Evolutionary conservation across 768 basidiomycete genomes (phyloP).

Genomic region (Tylopilus intermedius): DNA sequence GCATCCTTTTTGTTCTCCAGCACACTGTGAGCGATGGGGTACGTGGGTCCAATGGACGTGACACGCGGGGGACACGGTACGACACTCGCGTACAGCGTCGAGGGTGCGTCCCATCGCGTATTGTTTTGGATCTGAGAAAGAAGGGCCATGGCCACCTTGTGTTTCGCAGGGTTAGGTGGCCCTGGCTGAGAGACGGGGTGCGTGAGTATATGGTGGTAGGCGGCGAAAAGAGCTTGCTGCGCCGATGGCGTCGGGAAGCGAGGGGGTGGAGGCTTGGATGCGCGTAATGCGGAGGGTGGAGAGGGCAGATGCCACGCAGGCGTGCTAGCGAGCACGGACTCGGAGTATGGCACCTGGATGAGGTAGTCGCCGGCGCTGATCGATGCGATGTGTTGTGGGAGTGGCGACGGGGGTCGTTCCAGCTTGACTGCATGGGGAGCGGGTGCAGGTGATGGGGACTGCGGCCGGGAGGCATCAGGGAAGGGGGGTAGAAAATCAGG

Average conservation of each 20-base stretch:
- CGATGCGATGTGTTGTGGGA: constrained; percentile 38
- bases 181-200: constrained; percentile 54
- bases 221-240: constrained; percentile 60
- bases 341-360: constrained; percentile 66
- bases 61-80: constrained; percentile 60
- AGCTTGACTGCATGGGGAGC: constrained; percentile 28
- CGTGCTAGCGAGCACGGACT: constrained; percentile 61
- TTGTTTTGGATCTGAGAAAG: constrained; percentile 51
- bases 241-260: constrained; percentile 49
- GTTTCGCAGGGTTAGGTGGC: constrained; percentile 55
- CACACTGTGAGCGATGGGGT: constrained; percentile 43
- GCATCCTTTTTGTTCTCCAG: constrained; percentile 40
- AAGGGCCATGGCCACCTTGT: constrained; percentile 72
- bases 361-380: constrained; percentile 60
- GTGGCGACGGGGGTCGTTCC: constrained; percentile 37
- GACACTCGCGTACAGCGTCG: constrained; percentile 58
- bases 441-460: constrained; percentile 36
- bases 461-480: constrained; percentile 26
- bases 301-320: constrained; percentile 70
- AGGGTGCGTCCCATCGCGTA: constrained; percentile 64
- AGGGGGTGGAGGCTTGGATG: constrained; percentile 17
- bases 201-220: constrained; percentile 75
- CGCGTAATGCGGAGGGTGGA: constrained; percentile 23
- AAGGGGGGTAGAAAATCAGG: constrained; percentile 34
- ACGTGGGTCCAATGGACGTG: constrained; percentile 59